phyloP scores from a whole-genome alignment of 148 eudicot genomes.

The Fagopyrum tataricum region DNA sequence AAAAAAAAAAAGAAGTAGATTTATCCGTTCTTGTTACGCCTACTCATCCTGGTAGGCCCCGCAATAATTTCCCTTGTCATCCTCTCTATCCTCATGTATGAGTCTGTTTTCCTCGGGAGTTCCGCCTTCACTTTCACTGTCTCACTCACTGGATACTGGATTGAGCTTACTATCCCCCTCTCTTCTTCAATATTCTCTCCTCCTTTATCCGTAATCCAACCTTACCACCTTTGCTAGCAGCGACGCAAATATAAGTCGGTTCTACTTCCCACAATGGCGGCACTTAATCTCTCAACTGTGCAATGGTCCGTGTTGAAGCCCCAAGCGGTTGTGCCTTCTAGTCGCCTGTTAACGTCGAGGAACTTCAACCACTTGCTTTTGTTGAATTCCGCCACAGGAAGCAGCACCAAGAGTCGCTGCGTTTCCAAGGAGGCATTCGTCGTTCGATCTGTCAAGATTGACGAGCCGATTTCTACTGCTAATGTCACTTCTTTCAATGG shows the following conservation, averaged over 20 bases:
- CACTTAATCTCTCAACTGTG: background rate
- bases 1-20: no score
- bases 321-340: background rate
- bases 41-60: background rate
- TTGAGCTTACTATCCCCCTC: background rate
- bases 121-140: background rate
- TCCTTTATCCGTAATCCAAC: background rate
- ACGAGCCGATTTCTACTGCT: background rate
- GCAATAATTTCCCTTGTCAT: background rate
- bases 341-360: background rate
- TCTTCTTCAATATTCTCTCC: background rate
- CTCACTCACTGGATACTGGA: background rate
- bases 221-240: background rate
- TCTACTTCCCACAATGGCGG: background rate
- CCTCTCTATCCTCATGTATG: background rate
- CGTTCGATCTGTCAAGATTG: slow-evolving; percentile 3
- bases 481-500: background rate
- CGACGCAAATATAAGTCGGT: background rate
- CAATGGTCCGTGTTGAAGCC: slow-evolving; percentile 11
- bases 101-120: background rate
- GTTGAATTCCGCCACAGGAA: background rate
- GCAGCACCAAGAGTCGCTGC: background rate
- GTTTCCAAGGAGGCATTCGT: background rate
- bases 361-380: background rate
- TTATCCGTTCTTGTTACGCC: background rate